A percentile compares a stretch with the other conserved stretches of the same genome.
These are phyloP conservation scores for Ophiostoma ulmi DNA, from an alignment of 2,329 filamentous ascomycete species.

Conservation along the genomic window DNA sequence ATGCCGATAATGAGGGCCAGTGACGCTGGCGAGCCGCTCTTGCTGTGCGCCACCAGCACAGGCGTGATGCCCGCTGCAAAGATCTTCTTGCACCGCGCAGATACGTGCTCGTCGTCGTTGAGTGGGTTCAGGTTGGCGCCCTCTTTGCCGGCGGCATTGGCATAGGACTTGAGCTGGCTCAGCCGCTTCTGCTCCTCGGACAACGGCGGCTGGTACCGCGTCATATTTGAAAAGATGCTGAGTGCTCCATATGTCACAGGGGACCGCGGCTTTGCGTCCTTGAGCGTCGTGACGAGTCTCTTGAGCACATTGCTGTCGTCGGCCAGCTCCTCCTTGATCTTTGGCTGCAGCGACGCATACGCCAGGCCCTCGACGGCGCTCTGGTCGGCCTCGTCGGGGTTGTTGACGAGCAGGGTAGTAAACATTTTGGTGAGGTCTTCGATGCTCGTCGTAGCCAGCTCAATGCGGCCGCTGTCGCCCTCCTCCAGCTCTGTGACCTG, in stretches of 20 bases:
- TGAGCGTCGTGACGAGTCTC: slow-evolving; percentile 60
- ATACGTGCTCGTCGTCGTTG: slow-evolving; percentile 70
- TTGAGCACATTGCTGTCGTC: slow-evolving; percentile 64
- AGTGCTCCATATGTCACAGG: slow-evolving; percentile 78
- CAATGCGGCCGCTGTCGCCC: slow-evolving; percentile 36
- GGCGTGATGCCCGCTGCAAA: slow-evolving; percentile 75
- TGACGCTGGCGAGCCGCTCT: slow-evolving; percentile 64
- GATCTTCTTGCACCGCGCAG: slow-evolving; percentile 67
- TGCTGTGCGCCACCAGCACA: slow-evolving; percentile 69
- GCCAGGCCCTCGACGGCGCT: slow-evolving; percentile 85
- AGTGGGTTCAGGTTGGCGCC: slow-evolving; percentile 55
- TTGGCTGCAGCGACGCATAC: slow-evolving; percentile 80
- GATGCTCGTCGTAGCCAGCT: slow-evolving; percentile 55
- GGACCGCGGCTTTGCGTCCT: slow-evolving; percentile 56
- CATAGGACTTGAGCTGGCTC: slow-evolving; percentile 87
- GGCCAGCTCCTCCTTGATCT: slow-evolving; percentile 75
- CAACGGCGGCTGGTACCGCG: slow-evolving; percentile 68
- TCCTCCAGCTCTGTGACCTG: slow-evolving; percentile 31
- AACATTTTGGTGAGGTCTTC: slow-evolving; percentile 62
- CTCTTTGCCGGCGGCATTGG: slow-evolving; percentile 67
- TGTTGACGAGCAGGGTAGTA: slow-evolving; percentile 59
- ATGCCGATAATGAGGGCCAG: slow-evolving; percentile 70
- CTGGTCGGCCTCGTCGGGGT: slow-evolving; percentile 40
- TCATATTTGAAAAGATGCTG: slow-evolving; percentile 81
- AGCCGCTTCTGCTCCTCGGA: slow-evolving; percentile 92